Evolutionary conservation across 75 land plant genomes (phyloP).

Genomic region (Cupressus sempervirens): DNA sequence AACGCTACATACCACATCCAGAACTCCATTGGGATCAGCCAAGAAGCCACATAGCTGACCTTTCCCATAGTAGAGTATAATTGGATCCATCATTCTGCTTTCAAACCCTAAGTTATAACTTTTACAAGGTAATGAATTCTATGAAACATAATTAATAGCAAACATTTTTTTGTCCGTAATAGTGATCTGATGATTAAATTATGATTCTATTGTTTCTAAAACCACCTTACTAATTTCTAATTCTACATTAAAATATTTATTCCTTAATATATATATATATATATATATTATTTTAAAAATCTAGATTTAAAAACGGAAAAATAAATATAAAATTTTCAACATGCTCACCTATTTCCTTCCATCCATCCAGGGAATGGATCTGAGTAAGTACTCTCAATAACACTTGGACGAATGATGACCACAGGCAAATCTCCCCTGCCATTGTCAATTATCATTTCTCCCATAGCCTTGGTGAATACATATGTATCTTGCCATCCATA

Average conservation of each 20-base stretch:
- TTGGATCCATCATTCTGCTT: slow-evolving; percentile 93
- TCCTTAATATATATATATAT: too few relatives aligned
- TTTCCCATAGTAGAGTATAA: slow-evolving; percentile 80
- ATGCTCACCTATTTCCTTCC: slow-evolving; percentile 88
- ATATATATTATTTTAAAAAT: too few relatives aligned
- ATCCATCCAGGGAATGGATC: slow-evolving; percentile 98
- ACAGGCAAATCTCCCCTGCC: slow-evolving; percentile 75
- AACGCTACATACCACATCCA: slow-evolving; percentile 68
- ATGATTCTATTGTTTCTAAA: too few relatives aligned
- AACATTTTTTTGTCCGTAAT: too few relatives aligned
- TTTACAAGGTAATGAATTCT: not conserved
- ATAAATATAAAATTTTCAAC: slow-evolving; percentile 31
- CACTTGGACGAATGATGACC: slow-evolving; percentile 83
- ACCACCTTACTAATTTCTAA: too few relatives aligned
- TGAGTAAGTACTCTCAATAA: slow-evolving; percentile 85
- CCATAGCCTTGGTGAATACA: slow-evolving; percentile 96
- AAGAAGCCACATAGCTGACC: slow-evolving; percentile 80
- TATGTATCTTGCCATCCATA: slow-evolving; percentile 99
- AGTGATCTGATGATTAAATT: too few relatives aligned
- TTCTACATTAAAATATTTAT: too few relatives aligned
- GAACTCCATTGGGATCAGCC: slow-evolving; percentile 73
- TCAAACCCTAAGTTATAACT: not conserved
- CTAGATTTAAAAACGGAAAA: not conserved
- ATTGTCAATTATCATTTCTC: slow-evolving; percentile 78
- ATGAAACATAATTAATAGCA: not conserved